Conservation (phyloP, 2,329 filamentous ascomycete species). For the Madurella fahalii region DNA sequence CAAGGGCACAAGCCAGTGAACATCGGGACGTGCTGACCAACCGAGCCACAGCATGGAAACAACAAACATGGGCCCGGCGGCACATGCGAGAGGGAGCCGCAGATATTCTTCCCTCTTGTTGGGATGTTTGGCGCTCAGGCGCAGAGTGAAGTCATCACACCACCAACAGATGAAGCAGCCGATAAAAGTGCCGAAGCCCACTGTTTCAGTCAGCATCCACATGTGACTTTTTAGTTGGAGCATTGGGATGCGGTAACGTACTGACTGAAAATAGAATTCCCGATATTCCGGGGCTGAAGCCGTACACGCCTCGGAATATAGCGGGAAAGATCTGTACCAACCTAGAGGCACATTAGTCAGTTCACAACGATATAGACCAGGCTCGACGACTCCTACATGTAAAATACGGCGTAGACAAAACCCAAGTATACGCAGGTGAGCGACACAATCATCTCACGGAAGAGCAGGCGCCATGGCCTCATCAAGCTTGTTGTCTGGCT, state of each 20-base stretch:
- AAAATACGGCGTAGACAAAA: slow-evolving; percentile 33
- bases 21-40: slow-evolving; percentile 23
- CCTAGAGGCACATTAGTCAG: slow-evolving; percentile 13
- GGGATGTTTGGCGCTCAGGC: slow-evolving; percentile 21
- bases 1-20: slow-evolving; percentile 29
- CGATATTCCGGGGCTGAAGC: slow-evolving; percentile 28
- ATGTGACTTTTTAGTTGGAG: too few species aligned
- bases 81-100: slow-evolving; percentile 28
- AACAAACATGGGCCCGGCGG: slow-evolving; percentile 26
- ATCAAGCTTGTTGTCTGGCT: slow-evolving; percentile 28
- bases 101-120: slow-evolving; percentile 28
- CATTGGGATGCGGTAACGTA: slow-evolving; percentile 2
- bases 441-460: slow-evolving; percentile 30
- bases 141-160: slow-evolving; percentile 23
- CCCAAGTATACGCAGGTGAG: slow-evolving; percentile 31
- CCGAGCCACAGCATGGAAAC: slow-evolving; percentile 30
- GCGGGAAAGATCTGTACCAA: slow-evolving; percentile 25
- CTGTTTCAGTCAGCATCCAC: slow-evolving; percentile 4
- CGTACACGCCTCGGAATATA: slow-evolving; percentile 30
- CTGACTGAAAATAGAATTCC: slow-evolving; percentile 26
- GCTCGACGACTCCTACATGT: slow-evolving; percentile 22
- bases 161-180: slow-evolving; percentile 20
- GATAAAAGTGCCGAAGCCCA: slow-evolving; percentile 27
- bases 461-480: slow-evolving; percentile 30
- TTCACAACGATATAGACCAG: too few species aligned